Conservation (phyloP, 83 land plant species). For the Picea mariana region DNA sequence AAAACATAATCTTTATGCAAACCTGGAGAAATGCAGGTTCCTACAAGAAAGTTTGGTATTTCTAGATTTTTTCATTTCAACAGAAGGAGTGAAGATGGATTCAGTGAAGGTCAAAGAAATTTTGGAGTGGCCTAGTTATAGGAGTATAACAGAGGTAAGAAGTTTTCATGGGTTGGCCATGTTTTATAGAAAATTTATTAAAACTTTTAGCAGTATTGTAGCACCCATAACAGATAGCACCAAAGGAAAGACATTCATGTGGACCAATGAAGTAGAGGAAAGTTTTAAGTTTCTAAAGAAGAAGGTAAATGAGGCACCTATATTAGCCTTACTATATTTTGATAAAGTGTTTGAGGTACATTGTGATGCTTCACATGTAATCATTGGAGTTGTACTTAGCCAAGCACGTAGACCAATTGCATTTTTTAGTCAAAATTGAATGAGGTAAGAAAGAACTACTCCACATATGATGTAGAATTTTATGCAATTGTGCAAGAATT, state of each 20-base stretch:
- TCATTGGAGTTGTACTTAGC: background rate
- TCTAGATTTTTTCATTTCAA: background rate
- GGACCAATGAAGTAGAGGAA: background rate
- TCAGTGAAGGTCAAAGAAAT: constrained; percentile 18
- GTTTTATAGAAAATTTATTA: constrained; percentile 19
- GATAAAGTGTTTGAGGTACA: constrained; percentile 10
- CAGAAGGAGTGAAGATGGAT: constrained; percentile 10
- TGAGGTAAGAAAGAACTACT: background rate
- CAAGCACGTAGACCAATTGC: background rate
- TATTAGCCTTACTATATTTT: background rate
- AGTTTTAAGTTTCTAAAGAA: background rate
- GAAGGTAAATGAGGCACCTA: background rate
- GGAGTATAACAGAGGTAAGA: background rate
- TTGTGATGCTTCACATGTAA: constrained; percentile 16
- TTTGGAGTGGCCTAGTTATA: constrained; percentile 6
- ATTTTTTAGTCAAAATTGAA: constrained; percentile 10
- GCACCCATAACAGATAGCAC: background rate
- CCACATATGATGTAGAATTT: background rate
- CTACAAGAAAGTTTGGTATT: background rate
- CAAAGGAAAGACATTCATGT: background rate
- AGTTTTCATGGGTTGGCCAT: constrained; percentile 18
- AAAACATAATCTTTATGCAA: no score
- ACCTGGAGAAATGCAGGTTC: constrained; percentile 8
- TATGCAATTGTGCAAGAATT: no score
- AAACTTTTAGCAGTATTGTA: constrained; percentile 14